A percentile compares a stretch with the other conserved stretches of the same genome.
phyloP scores from a whole-genome alignment of 345 rosid species.

The Populus nigra region DNA sequence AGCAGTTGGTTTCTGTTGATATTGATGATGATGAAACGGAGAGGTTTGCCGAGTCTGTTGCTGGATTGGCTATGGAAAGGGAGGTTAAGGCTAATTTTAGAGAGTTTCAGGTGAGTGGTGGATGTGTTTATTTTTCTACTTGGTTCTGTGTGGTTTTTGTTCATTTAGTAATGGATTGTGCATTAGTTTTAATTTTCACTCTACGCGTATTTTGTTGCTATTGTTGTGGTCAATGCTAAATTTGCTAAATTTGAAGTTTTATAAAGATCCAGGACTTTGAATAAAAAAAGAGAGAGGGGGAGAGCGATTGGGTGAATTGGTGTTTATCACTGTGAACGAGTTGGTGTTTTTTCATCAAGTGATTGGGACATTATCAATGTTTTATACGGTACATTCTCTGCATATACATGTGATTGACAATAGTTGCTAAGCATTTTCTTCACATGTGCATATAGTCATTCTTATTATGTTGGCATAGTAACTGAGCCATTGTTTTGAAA shows the following conservation, averaged over 20 bases:
- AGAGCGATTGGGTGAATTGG: background rate
- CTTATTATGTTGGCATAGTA: background rate
- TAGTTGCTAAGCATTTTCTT: background rate
- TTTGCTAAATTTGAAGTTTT: background rate
- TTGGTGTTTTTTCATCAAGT: too few species aligned
- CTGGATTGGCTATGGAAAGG: conserved; percentile 73
- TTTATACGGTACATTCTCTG: too few species aligned
- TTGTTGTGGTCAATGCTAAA: background rate
- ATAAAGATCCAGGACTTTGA: background rate
- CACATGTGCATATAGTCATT: background rate
- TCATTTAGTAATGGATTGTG: background rate
- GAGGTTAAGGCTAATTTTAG: conserved; percentile 69
- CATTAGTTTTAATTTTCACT: background rate
- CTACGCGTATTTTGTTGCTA: background rate
- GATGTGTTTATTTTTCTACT: background rate
- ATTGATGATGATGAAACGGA: conserved; percentile 61
- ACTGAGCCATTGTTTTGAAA: background rate
- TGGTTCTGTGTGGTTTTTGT: background rate
- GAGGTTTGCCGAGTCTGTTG: conserved; percentile 60
- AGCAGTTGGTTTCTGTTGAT: conserved; percentile 64
- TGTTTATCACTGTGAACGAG: background rate
- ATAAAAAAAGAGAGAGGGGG: too few species aligned
- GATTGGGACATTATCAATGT: too few species aligned
- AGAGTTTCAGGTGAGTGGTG: conserved; percentile 65
- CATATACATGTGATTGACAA: background rate